Percentiles rank a stretch among this genome's conserved stretches.
These are phyloP conservation scores for Termitomyces sp. DNA, from an alignment of 768 basidiomycete species.

Conservation along the genomic window DNA sequence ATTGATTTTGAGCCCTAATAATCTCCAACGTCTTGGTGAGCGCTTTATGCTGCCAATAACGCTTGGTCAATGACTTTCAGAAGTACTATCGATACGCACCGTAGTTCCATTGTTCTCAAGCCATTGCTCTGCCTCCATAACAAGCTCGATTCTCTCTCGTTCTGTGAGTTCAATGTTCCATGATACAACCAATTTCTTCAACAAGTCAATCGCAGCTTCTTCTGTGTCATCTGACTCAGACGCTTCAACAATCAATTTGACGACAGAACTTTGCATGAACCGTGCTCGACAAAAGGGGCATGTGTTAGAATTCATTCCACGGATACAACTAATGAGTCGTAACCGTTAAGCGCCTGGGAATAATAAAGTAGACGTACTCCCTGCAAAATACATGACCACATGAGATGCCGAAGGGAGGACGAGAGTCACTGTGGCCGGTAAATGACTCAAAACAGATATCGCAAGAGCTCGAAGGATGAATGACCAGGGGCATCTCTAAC, in stretches of 20 bases:
- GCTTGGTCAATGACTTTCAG: neutral
- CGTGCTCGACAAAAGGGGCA: conserved; percentile 14
- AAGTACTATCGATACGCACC: neutral
- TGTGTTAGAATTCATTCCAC: conserved; percentile 3
- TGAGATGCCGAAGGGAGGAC: conserved; percentile 64
- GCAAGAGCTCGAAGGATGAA: conserved; percentile 68
- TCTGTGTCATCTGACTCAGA: neutral
- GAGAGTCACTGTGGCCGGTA: conserved; percentile 40
- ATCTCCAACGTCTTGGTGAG: conserved; percentile 1
- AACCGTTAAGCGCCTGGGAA: neutral
- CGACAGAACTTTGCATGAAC: neutral
- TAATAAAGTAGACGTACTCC: conserved; percentile 39
- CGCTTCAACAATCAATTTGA: conserved; percentile 6
- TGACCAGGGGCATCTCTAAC: conserved; percentile 36
- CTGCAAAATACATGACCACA: conserved; percentile 78
- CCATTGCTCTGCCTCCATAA: conserved; percentile 6
- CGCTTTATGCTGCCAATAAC: neutral
- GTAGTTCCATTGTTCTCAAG: neutral
- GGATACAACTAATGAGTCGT: conserved; percentile 6
- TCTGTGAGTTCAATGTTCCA: conserved; percentile 1
- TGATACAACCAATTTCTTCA: conserved; percentile 3
- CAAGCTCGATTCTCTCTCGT: neutral
- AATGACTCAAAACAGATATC: conserved; percentile 74
- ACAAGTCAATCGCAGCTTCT: neutral
- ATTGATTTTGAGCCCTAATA: neutral